Evolutionary conservation across 768 basidiomycete genomes (phyloP).

Genomic region (Pulveroboletus sp.): DNA sequence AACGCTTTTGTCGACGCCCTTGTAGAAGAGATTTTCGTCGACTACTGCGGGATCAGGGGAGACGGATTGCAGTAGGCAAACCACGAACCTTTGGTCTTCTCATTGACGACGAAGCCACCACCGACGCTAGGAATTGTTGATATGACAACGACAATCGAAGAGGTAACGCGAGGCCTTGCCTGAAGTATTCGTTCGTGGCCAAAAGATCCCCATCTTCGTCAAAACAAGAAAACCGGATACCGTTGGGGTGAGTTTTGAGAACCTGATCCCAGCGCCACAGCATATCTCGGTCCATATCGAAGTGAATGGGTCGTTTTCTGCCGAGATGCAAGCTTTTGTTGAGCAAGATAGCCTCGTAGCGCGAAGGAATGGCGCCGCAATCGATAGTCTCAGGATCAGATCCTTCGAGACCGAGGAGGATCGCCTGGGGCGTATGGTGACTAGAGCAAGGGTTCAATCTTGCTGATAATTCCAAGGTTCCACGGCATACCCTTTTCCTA

Average conservation of each 20-base stretch:
- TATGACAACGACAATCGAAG: background rate
- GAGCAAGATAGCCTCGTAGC: constrained; percentile 63
- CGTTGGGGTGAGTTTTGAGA: constrained; percentile 87
- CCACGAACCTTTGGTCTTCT: constrained; percentile 75
- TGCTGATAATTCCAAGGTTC: background rate
- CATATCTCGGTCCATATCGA: constrained; percentile 90
- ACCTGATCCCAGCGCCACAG: constrained; percentile 87
- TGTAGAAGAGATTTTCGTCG: constrained; percentile 94
- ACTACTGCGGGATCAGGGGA: constrained; percentile 36
- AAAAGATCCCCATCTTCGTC: constrained; percentile 76
- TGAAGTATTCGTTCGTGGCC: constrained; percentile 94
- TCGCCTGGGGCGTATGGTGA: constrained; percentile 84
- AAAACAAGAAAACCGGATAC: constrained; percentile 90
- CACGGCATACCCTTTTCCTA: constrained; percentile 68
- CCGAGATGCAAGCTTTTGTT: constrained; percentile 66
- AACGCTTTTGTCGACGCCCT: constrained; percentile 75
- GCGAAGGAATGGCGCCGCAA: constrained; percentile 73
- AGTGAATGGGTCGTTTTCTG: constrained; percentile 72
- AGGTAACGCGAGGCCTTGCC: constrained; percentile 28
- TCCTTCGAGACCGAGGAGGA: constrained; percentile 79
- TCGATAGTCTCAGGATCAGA: constrained; percentile 94
- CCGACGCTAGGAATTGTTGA: constrained; percentile 53
- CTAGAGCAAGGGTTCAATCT: constrained; percentile 32
- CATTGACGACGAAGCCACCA: constrained; percentile 93
- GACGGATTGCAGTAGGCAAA: background rate